Evolutionary conservation across 768 basidiomycete genomes (phyloP).

Genomic region (Calocybe cyanea): DNA sequence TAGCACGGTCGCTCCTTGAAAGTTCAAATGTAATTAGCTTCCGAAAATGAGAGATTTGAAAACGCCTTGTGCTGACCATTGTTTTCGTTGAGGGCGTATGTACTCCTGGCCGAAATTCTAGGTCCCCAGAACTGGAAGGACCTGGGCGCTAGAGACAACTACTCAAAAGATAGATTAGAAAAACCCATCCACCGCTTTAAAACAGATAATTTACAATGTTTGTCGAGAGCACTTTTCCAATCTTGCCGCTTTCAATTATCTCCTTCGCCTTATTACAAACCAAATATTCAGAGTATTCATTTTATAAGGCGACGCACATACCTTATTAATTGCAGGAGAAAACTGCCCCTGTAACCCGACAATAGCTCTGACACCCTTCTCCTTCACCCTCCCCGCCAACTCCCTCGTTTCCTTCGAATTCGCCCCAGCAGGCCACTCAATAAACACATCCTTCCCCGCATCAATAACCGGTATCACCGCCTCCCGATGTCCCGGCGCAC

Average conservation of each 20-base stretch:
- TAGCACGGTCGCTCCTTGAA: slow-evolving; percentile 24
- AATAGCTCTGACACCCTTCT: slow-evolving; percentile 25
- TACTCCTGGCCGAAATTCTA: too few relatives aligned
- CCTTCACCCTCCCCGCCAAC: slow-evolving; percentile 27
- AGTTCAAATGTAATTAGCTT: too few relatives aligned
- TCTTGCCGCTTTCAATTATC: slow-evolving; percentile 24
- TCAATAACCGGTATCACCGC: slow-evolving; percentile 28
- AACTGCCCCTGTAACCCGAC: slow-evolving; percentile 34
- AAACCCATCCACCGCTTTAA: too few relatives aligned
- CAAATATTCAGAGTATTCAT: not conserved
- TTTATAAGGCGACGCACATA: slow-evolving; percentile 3
- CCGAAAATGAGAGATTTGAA: too few relatives aligned
- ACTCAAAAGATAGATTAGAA: too few relatives aligned
- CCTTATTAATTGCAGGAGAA: slow-evolving; percentile 25
- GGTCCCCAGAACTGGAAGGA: too few relatives aligned
- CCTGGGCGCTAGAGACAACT: too few relatives aligned
- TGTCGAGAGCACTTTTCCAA: slow-evolving; percentile 27
- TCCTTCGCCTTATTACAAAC: slow-evolving; percentile 24
- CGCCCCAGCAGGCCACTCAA: slow-evolving; percentile 38
- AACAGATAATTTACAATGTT: slow-evolving; percentile 16
- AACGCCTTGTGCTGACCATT: too few relatives aligned
- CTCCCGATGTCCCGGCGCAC: slow-evolving; percentile 25
- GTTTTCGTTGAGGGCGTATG: too few relatives aligned
- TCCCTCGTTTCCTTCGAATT: slow-evolving; percentile 27
- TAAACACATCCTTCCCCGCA: slow-evolving; percentile 34